Conservation (phyloP, 2,329 filamentous ascomycete species). For the Lasiodiplodia citricola region DNA sequence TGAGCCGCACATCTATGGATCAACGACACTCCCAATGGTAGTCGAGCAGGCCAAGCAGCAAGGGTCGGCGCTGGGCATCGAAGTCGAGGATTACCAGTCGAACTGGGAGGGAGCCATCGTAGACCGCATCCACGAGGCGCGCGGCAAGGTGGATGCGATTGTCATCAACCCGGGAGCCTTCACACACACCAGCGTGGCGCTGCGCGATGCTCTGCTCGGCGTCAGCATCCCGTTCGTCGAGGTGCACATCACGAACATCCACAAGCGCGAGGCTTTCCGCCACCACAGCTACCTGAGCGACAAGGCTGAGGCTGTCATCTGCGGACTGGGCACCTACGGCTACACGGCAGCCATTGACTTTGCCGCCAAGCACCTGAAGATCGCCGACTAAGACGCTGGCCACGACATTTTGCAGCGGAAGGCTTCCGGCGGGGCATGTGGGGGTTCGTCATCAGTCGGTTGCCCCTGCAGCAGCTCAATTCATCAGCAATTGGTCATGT, state of each 20-base stretch:
- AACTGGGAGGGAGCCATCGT: slow-evolving; percentile 79
- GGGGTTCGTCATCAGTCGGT: not conserved
- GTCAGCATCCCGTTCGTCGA: slow-evolving; percentile 77
- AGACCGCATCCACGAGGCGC: slow-evolving; percentile 73
- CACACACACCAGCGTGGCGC: slow-evolving; percentile 77
- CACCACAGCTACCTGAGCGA: slow-evolving; percentile 75
- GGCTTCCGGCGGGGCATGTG: slow-evolving; percentile 17
- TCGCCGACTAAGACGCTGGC: not conserved
- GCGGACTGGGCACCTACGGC: slow-evolving; percentile 62
- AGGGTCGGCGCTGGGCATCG: slow-evolving; percentile 54
- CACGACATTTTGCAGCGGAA: slow-evolving; percentile 20
- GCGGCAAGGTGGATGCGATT: slow-evolving; percentile 65
- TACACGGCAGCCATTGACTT: slow-evolving; percentile 55
- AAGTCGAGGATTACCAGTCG: slow-evolving; percentile 70
- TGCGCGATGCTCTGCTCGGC: slow-evolving; percentile 74
- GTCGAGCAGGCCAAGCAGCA: slow-evolving; percentile 56
- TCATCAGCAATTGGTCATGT: slow-evolving; percentile 24
- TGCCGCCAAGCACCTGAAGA: slow-evolving; percentile 41
- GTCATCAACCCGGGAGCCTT: slow-evolving; percentile 78
- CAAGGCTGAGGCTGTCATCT: slow-evolving; percentile 76
- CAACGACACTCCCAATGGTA: slow-evolving; percentile 69
- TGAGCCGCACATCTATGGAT: slow-evolving; percentile 76
- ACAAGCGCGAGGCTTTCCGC: slow-evolving; percentile 71
- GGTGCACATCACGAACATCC: slow-evolving; percentile 77
- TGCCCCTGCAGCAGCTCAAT: not conserved